Conservation (phyloP, 345 rosid genomes). For the Salix udensis region DNA sequence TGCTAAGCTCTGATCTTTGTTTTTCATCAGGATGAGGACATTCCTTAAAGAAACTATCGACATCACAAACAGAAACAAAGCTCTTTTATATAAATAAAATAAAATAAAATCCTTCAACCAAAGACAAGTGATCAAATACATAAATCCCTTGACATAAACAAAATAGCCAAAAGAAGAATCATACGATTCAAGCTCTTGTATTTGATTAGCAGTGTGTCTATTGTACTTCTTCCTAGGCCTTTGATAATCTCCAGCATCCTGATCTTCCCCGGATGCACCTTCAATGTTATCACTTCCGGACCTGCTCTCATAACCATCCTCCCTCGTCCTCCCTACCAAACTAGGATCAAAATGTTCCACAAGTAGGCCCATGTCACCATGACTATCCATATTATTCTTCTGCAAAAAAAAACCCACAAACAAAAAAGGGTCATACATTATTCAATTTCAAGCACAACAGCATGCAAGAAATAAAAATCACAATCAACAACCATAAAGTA, state of each 20-base stretch:
- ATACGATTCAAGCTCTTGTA: conserved; percentile 76
- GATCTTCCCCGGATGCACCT: conserved; percentile 56
- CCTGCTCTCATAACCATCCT: conserved; percentile 53
- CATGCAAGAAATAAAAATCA: conserved; percentile 7
- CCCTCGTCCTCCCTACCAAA: conserved; percentile 34
- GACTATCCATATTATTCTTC: conserved; percentile 45
- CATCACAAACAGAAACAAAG: not conserved
- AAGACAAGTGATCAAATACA: not conserved
- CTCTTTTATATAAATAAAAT: not conserved
- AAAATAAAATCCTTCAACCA: not conserved
- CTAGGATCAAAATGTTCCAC: conserved; percentile 50
- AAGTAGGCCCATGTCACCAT: conserved; percentile 31
- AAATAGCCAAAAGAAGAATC: not conserved
- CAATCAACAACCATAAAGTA: not conserved
- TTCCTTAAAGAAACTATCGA: conserved; percentile 51
- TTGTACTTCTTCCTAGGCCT: conserved; percentile 54
- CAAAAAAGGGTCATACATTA: conserved; percentile 5
- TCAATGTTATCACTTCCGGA: conserved; percentile 57
- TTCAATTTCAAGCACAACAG: not conserved
- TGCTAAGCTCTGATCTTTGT: conserved; percentile 54
- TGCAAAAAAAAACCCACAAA: conserved; percentile 20
- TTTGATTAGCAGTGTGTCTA: conserved; percentile 68
- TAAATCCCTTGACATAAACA: not conserved
- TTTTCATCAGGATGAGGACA: conserved; percentile 76
- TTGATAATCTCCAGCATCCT: conserved; percentile 33